These are phyloP conservation scores for Zasmidium cellare DNA, from an alignment of 2,329 filamentous ascomycete genomes.

Conservation along the genomic window DNA sequence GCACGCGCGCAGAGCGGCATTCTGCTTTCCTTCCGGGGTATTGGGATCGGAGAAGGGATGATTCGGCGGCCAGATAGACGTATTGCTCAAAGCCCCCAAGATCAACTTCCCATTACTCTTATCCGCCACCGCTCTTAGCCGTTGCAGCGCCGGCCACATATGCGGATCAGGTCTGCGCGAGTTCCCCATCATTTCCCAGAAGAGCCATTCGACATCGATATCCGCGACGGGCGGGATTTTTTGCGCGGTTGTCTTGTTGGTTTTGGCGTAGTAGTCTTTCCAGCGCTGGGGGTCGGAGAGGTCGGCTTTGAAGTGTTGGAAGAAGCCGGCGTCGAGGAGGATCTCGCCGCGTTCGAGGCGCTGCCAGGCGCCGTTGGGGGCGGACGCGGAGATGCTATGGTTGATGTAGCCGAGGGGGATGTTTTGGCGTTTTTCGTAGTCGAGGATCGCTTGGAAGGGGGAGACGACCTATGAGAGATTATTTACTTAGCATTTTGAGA, in stretches of 20 bases:
- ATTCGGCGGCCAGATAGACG: constrained; percentile 76
- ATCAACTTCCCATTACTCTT: constrained; percentile 54
- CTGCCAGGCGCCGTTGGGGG: constrained; percentile 83
- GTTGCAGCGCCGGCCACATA: constrained; percentile 80
- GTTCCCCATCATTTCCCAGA: constrained; percentile 85
- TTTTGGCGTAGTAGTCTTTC: constrained; percentile 56
- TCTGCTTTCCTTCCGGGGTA: constrained; percentile 39
- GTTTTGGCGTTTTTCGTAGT: constrained; percentile 75
- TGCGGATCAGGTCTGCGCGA: constrained; percentile 74
- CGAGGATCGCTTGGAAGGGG: constrained; percentile 87
- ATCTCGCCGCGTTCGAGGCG: constrained; percentile 82
- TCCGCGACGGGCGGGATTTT: constrained; percentile 64
- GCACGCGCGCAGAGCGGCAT: constrained; percentile 57
- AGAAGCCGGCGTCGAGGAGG: constrained; percentile 72
- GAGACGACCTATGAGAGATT: constrained; percentile 72
- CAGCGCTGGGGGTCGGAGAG: constrained; percentile 68
- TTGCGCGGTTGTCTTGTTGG: constrained; percentile 30
- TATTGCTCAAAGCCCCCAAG: constrained; percentile 85
- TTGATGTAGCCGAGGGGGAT: constrained; percentile 92
- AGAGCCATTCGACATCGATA: constrained; percentile 76
- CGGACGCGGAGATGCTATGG: constrained; percentile 76
- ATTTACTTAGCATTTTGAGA: neutral
- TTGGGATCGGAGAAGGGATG: constrained; percentile 63
- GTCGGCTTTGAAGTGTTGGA: constrained; percentile 72
- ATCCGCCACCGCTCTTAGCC: constrained; percentile 52